These are phyloP conservation scores for Colletotrichum sp. DNA, from an alignment of 2,329 filamentous ascomycete species.

Conservation along the genomic window DNA sequence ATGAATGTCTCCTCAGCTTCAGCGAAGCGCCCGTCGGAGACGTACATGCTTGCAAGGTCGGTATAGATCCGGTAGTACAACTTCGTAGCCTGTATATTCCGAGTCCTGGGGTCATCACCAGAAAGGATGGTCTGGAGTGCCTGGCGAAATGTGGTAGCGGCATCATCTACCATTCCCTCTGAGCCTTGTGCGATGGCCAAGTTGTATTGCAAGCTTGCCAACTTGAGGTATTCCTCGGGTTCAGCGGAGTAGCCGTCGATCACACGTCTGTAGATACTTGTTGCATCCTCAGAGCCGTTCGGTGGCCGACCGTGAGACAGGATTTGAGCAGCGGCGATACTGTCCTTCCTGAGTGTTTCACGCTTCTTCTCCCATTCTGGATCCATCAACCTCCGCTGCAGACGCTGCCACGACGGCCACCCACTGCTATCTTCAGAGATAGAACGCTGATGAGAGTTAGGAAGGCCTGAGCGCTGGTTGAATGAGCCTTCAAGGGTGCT, in stretches of 20 bases:
- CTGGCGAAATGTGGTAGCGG: not conserved
- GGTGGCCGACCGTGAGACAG: not conserved
- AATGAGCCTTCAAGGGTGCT: not conserved
- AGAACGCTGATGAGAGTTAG: not conserved
- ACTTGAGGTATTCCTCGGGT: not conserved
- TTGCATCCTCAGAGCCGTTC: not conserved
- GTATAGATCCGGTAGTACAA: not conserved
- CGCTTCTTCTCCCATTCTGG: not conserved
- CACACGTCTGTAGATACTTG: not conserved
- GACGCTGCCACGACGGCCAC: not conserved
- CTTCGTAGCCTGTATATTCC: rapidly evolving
- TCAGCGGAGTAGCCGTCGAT: not conserved
- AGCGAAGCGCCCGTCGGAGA: not conserved
- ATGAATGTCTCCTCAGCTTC: not conserved
- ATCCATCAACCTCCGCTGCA: not conserved
- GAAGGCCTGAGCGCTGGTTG: not conserved
- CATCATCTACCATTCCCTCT: not conserved
- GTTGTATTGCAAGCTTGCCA: not conserved
- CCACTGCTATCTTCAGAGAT: not conserved
- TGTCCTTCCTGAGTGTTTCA: not conserved
- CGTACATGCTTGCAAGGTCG: not conserved
- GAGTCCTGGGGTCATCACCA: not conserved
- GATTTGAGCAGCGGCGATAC: not conserved
- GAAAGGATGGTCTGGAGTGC: not conserved
- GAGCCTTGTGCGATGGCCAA: not conserved